Conservation (phyloP, 148 eudicot genomes). For the Diospyros kaki region DNA sequence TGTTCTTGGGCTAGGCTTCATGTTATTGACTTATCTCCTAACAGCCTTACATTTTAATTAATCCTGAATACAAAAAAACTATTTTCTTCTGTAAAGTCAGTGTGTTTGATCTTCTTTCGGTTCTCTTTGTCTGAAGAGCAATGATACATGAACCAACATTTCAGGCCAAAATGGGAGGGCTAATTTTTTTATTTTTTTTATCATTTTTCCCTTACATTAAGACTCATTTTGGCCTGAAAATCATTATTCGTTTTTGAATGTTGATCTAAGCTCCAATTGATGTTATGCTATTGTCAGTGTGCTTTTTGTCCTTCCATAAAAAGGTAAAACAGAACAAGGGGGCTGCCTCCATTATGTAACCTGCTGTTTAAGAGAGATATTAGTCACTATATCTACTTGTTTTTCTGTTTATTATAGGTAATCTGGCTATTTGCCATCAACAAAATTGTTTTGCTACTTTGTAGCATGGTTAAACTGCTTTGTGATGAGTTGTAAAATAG, state of each 20-base stretch:
- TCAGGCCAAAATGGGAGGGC: no score
- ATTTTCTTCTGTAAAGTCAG: neutral
- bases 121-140: neutral
- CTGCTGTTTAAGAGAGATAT: no score
- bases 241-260: neutral
- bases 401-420: neutral
- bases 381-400: neutral
- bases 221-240: no score
- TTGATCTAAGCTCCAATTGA: neutral
- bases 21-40: neutral
- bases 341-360: neutral
- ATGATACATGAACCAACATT: no score
- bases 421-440: neutral
- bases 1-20: neutral
- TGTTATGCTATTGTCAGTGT: neutral
- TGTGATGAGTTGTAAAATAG: neutral
- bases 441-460: neutral
- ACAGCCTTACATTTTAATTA: conserved; percentile 2
- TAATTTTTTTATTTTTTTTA: no score
- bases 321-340: neutral
- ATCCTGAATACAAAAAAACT: neutral
- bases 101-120: neutral
- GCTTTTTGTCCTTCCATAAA: neutral
- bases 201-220: no score
- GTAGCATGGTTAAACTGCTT: neutral